These are phyloP conservation scores for Ceratobasidium sp. DNA, from an alignment of 1,284 basidiomycete species.

Conservation along the genomic window DNA sequence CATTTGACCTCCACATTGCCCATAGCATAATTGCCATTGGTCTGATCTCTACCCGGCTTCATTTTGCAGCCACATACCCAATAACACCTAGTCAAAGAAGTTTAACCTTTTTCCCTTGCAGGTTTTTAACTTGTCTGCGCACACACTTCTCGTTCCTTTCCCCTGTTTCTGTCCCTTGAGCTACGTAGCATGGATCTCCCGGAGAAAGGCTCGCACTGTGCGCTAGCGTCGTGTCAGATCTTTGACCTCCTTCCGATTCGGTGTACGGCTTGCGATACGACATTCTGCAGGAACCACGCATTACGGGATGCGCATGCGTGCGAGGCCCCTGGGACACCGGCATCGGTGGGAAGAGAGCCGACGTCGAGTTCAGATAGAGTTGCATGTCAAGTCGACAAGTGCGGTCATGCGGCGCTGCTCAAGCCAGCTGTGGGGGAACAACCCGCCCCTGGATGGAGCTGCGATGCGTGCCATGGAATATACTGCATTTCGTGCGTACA, in stretches of 20 bases:
- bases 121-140: constrained; percentile 34
- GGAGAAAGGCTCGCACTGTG: constrained; percentile 66
- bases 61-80: too few relatives aligned
- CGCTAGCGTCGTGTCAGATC: constrained; percentile 62
- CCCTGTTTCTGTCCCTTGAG: too few relatives aligned
- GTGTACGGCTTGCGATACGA: constrained; percentile 61
- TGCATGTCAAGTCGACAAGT: constrained; percentile 59
- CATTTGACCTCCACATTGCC: too few relatives aligned
- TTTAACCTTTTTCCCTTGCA: constrained; percentile 36
- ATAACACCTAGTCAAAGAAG: too few relatives aligned
- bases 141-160: neutral
- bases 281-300: constrained; percentile 69
- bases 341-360: constrained; percentile 16
- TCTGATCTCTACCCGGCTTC: too few relatives aligned
- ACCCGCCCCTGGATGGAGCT: constrained; percentile 40
- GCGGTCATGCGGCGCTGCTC: constrained; percentile 59
- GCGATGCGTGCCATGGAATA: constrained; percentile 59
- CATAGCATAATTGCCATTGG: too few relatives aligned
- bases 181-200: constrained; percentile 54
- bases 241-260: constrained; percentile 74
- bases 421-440: constrained; percentile 61
- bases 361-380: constrained; percentile 5
- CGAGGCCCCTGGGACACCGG: constrained; percentile 48
- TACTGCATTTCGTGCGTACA: constrained; percentile 70
- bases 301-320: constrained; percentile 69